Evolutionary conservation across 2,329 filamentous ascomycete species (phyloP).

Genomic region (Venturiaceae sp.): DNA sequence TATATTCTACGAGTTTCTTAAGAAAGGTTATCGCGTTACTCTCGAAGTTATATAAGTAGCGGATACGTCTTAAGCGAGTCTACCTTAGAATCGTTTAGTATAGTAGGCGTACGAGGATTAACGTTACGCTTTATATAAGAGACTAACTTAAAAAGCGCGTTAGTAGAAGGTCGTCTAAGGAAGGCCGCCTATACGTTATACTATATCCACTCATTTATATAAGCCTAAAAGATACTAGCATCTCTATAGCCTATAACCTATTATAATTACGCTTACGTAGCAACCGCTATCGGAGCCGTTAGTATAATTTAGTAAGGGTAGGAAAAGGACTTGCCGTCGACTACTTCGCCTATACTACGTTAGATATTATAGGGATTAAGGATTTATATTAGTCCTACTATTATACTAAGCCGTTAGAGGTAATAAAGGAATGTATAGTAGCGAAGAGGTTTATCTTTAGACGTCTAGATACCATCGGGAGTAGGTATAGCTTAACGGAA

Average conservation of each 20-base stretch:
- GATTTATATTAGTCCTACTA: not conserved
- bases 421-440: constrained; percentile 2
- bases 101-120: not conserved
- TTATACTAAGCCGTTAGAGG: constrained; percentile 1
- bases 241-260: constrained; percentile 2
- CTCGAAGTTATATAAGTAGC: not conserved
- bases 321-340: not conserved
- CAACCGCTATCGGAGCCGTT: not conserved
- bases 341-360: not conserved
- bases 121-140: not conserved
- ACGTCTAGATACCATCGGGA: not conserved
- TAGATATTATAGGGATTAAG: not conserved
- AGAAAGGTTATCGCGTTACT: not conserved
- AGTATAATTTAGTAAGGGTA: not conserved
- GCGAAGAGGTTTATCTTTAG: not conserved
- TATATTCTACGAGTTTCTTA: not conserved
- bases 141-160: not conserved
- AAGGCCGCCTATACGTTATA: not conserved
- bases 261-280: constrained; percentile 1
- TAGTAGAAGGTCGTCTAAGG: not conserved
- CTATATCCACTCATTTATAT: not conserved
- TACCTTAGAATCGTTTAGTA: not conserved
- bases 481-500: not conserved
- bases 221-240: constrained; percentile 1
- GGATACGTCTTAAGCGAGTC: not conserved